These are phyloP conservation scores for Colletotrichum sp. DNA, from an alignment of 2,329 filamentous ascomycete species.

Conservation along the genomic window DNA sequence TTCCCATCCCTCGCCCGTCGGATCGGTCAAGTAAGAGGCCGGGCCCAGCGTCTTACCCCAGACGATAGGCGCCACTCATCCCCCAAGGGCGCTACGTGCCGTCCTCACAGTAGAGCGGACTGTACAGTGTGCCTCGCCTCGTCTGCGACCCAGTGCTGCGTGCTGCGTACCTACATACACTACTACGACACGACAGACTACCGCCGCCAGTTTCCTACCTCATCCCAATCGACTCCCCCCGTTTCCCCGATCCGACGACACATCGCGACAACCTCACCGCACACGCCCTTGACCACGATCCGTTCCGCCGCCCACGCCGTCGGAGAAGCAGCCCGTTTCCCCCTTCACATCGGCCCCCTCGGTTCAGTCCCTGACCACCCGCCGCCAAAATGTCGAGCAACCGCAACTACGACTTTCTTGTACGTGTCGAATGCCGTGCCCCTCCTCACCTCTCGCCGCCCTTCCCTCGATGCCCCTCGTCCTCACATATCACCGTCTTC, in stretches of 20 bases:
- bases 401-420: slow-evolving; percentile 99
- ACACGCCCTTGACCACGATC: not conserved
- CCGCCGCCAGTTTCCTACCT: not conserved
- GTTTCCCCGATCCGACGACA: slow-evolving; percentile 15
- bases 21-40: slow-evolving; percentile 7
- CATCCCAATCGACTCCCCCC: slow-evolving; percentile 3
- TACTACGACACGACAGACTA: not conserved
- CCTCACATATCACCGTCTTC: not conserved
- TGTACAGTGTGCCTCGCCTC: slow-evolving; percentile 17
- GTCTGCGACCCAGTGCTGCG: slow-evolving; percentile 5
- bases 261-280: slow-evolving; percentile 1
- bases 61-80: slow-evolving; percentile 7
- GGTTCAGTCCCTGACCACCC: slow-evolving; percentile 22
- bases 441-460: slow-evolving; percentile 19
- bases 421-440: slow-evolving; percentile 53
- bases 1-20: not conserved
- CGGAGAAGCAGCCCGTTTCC: not conserved
- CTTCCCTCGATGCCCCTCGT: not conserved
- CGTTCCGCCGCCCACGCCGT: not conserved
- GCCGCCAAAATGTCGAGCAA: slow-evolving; percentile 82
- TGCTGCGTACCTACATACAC: slow-evolving; percentile 1
- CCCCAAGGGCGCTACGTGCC: slow-evolving; percentile 3
- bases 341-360: slow-evolving; percentile 8
- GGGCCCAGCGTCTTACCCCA: slow-evolving; percentile 15
- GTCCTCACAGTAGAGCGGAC: slow-evolving; percentile 8